These are phyloP conservation scores for Whalleya microplaca DNA, from an alignment of 2,329 filamentous ascomycete genomes.

Conservation along the genomic window DNA sequence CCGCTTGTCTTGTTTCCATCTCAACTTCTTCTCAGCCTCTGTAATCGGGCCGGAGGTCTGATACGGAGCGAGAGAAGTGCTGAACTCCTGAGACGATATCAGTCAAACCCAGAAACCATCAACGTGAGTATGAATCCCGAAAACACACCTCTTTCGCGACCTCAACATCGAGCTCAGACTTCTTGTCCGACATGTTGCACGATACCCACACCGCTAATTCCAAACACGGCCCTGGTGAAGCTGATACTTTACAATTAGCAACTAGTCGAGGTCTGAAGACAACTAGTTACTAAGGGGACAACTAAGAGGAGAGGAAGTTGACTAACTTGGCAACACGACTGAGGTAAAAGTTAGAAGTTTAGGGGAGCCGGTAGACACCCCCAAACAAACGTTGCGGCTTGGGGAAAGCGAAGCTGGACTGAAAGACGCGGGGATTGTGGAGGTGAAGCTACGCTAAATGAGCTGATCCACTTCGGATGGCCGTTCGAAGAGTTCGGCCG, in stretches of 20 bases:
- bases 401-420: neutral
- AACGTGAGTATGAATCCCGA: neutral
- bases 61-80: slow-evolving; percentile 5
- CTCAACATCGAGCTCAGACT: slow-evolving; percentile 20
- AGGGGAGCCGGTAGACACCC: slow-evolving; percentile 1
- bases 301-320: neutral
- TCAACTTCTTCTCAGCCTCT: slow-evolving; percentile 31
- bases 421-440: slow-evolving; percentile 21
- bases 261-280: neutral
- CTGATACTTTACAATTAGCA: neutral
- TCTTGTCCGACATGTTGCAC: slow-evolving; percentile 17
- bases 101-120: neutral
- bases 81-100: slow-evolving; percentile 19
- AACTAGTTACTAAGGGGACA: neutral
- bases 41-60: slow-evolving; percentile 29
- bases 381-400: slow-evolving; percentile 4
- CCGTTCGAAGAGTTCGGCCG: slow-evolving; percentile 16
- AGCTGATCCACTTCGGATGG: slow-evolving; percentile 21
- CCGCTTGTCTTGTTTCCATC: slow-evolving; percentile 53
- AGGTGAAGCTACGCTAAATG: slow-evolving; percentile 19
- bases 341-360: neutral
- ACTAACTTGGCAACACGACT: neutral
- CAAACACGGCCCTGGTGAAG: neutral
- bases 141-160: slow-evolving; percentile 19
- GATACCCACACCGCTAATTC: neutral